Base-by-base conservation (phyloP, 2,329 filamentous ascomycete species). In the Aspergillus intermedius region DNA sequence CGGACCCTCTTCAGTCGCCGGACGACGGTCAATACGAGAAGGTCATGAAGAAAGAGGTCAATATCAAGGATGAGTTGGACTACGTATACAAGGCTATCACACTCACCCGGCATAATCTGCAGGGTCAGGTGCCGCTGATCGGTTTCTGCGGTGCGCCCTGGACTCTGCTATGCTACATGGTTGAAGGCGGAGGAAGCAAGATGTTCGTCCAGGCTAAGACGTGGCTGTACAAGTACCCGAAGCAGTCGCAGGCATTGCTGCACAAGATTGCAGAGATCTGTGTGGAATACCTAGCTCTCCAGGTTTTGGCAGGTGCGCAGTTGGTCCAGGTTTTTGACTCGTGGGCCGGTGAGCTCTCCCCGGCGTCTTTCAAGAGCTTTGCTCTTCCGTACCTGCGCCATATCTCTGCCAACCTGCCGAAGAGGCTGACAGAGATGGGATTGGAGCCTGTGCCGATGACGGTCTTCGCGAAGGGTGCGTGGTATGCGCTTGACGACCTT, bases 91-190 rank as follows among this genome's bases (percentile, higher is more conserved):
- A 91, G 64, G 93, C 91, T 15, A 94, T 98, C 55, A 94, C 90
- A 0, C 69, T 96, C 62, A 97, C 93, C 22, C 79, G 93, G 58
- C 79, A 88, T 67, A 96, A 95, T 77, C 74, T 98, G 46, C 78
- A 84, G 43, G 93, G 93, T 1, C 79, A 90, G 42, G 93, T 98
- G 28, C 93, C 93, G 5, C 73, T 98, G 56, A 94, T 95, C 66
- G 93, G 93, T 32, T 98, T 98, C 75, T 96, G 91, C 62, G 93
- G 93, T 47, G 91, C 93, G 6, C 93, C 93, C 1, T 98, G 93
- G 89, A 98, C 93, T 2, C 72, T 98, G 51, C 80, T 98, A 63
- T 95, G 91, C 75, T 98, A 98, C 75, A 98, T 98, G 93, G 89
- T 97, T 15, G 93, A 98, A 72, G 93, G 93, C 13, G 93, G 93